A percentile compares a stretch with the other conserved stretches of the same genome.
These are phyloP conservation scores for Phytophthora meadii DNA, from an alignment of 352 stramenopile species.

Conservation along the genomic window DNA sequence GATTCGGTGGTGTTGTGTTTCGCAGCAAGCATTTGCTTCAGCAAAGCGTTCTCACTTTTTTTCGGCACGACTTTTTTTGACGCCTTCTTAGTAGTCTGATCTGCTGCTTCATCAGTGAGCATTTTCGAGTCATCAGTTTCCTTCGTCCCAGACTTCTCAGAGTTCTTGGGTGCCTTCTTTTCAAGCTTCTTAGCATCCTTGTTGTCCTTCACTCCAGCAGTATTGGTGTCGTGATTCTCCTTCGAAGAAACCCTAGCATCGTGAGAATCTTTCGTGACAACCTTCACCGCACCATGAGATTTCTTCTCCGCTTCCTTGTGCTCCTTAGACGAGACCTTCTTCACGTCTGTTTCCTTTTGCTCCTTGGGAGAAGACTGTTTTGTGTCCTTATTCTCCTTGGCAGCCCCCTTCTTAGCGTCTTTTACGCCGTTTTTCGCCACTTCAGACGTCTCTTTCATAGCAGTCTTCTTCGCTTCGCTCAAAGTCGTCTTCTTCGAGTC, in stretches of 20 bases:
- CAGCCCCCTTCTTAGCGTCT: not conserved
- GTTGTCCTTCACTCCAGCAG: slow-evolving; percentile 15
- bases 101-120: slow-evolving; percentile 5
- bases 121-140: slow-evolving; percentile 17
- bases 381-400: not conserved
- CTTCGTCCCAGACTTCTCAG: slow-evolving; percentile 16
- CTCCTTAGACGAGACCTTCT: slow-evolving; percentile 4
- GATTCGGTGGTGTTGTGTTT: slow-evolving; percentile 32
- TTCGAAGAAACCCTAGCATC: slow-evolving; percentile 20
- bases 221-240: slow-evolving; percentile 5
- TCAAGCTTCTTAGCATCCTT: slow-evolving; percentile 9
- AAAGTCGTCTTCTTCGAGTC: slow-evolving; percentile 20
- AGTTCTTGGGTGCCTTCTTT: slow-evolving; percentile 11
- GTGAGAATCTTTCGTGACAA: not conserved
- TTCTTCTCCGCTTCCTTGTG: slow-evolving; percentile 11
- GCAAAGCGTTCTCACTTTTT: slow-evolving; percentile 40
- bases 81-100: slow-evolving; percentile 8
- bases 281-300: slow-evolving; percentile 11
- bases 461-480: not conserved
- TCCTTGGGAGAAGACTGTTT: slow-evolving; percentile 30
- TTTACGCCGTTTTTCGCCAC: not conserved
- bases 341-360: slow-evolving; percentile 4
- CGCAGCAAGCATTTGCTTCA: slow-evolving; percentile 43
- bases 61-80: slow-evolving; percentile 30
- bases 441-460: not conserved